Percentiles rank a stretch among this genome's conserved stretches.
phyloP scores from a whole-genome alignment of 441 rosid species.

The Croton laevigatus region DNA sequence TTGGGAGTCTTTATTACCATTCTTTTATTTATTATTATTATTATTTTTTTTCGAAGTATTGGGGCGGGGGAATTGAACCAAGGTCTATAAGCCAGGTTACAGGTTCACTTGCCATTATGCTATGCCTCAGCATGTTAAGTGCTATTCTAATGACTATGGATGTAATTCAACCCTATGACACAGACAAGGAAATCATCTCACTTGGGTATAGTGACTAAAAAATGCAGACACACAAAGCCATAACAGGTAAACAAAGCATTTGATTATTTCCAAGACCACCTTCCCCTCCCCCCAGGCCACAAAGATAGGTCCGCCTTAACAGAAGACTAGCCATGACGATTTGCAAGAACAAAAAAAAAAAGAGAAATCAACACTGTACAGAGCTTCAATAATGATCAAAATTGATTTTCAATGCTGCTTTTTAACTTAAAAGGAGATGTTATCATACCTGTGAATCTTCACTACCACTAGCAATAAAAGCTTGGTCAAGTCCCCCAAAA shows the following conservation, averaged over 20 bases:
- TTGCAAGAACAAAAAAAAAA: background rate
- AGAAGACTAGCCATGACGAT: background rate
- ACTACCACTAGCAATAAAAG: slow-evolving; percentile 74
- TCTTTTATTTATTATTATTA: no score
- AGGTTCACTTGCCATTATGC: no score
- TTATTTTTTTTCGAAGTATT: no score
- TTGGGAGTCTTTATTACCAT: no score
- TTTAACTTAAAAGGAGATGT: background rate
- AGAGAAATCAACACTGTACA: background rate
- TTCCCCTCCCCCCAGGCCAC: background rate
- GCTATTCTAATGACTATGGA: no score
- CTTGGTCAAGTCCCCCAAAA: slow-evolving; percentile 59
- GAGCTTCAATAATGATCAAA: background rate
- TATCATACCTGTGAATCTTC: slow-evolving; percentile 65
- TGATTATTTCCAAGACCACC: background rate
- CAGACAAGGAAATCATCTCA: no score
- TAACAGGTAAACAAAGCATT: background rate
- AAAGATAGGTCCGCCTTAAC: background rate
- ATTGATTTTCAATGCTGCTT: background rate
- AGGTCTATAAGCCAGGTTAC: no score
- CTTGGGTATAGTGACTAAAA: no score
- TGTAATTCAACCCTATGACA: no score
- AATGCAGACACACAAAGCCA: background rate
- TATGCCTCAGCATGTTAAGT: no score
- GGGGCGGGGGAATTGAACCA: no score